A percentile compares a stretch with the other conserved stretches of the same genome.
phyloP scores from a whole-genome alignment of 257 asterid genomes.

The Nicotiana otophora region DNA sequence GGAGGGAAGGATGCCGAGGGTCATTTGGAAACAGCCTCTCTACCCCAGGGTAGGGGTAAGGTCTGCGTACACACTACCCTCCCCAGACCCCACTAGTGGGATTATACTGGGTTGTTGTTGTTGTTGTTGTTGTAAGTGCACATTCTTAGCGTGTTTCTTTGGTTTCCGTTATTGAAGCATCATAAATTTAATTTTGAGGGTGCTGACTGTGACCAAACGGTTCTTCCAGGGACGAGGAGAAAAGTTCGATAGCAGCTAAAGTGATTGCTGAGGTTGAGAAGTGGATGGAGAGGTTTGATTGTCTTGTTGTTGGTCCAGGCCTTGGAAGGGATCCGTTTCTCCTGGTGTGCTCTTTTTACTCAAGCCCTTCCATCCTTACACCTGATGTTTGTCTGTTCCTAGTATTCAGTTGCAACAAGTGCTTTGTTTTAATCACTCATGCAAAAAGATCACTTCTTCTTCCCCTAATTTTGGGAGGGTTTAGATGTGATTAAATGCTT shows the following conservation, averaged over 20 bases:
- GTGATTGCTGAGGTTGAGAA: constrained; percentile 78
- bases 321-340: constrained; percentile 96
- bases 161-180: background rate
- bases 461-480: background rate
- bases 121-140: no score
- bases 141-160: background rate
- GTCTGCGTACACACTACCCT: no score
- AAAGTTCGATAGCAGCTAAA: constrained; percentile 53
- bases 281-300: constrained; percentile 98
- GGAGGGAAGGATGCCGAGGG: no score
- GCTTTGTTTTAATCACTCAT: background rate
- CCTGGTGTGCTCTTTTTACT: constrained; percentile 47
- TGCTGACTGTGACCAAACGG: constrained; percentile 24
- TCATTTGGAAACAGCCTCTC: no score
- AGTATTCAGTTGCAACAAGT: background rate
- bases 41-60: no score
- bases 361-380: background rate
- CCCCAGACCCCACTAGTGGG: no score
- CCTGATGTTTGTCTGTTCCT: background rate
- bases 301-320: constrained; percentile 94
- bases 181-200: constrained; percentile 3
- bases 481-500: background rate
- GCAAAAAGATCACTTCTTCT: background rate
- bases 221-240: constrained; percentile 71
- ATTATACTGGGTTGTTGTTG: no score